phyloP scores from a whole-genome alignment of 805 yeast genomes.

The Barnettozyma sucrosica region DNA sequence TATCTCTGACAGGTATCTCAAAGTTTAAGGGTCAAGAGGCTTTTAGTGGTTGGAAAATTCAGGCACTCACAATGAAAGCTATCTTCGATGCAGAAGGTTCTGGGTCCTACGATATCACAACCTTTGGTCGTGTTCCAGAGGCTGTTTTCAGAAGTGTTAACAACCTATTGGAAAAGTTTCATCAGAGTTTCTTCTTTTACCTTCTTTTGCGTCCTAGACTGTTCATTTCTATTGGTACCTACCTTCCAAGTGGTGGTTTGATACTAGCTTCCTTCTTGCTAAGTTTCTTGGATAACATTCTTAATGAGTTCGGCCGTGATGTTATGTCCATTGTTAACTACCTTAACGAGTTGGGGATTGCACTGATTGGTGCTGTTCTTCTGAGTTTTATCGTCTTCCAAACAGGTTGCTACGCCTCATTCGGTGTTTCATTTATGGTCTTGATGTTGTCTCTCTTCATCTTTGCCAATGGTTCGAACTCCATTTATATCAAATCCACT shows the following conservation, averaged over 20 bases:
- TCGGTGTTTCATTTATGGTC: slow-evolving; percentile 8
- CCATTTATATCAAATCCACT: slow-evolving; percentile 8
- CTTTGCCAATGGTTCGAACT: slow-evolving; percentile 19
- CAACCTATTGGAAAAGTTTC: slow-evolving; percentile 90
- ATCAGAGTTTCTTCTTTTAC: slow-evolving; percentile 94
- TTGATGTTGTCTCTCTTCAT: slow-evolving; percentile 17
- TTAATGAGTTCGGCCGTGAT: slow-evolving; percentile 30
- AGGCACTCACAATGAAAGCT: slow-evolving; percentile 78
- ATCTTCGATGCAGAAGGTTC: slow-evolving; percentile 19
- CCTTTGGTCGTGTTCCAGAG: slow-evolving; percentile 86
- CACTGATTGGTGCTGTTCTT: slow-evolving; percentile 27
- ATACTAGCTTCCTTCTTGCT: slow-evolving; percentile 64
- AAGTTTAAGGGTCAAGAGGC: slow-evolving; percentile 75
- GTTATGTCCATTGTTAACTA: slow-evolving; percentile 8
- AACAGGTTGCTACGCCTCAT: slow-evolving; percentile 14
- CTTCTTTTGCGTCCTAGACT: slow-evolving; percentile 67
- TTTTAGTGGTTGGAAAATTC: slow-evolving; percentile 94
- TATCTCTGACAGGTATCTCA: slow-evolving; percentile 66
- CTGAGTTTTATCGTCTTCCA: slow-evolving; percentile 26
- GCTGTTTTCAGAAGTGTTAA: slow-evolving; percentile 84
- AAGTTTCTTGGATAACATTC: slow-evolving; percentile 53
- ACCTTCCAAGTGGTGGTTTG: slow-evolving; percentile 78
- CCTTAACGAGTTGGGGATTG: slow-evolving; percentile 25
- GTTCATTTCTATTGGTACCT: slow-evolving; percentile 92
- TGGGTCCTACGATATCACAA: slow-evolving; percentile 74